Conservation (phyloP, 2,329 filamentous ascomycete genomes). For the Diaporthe sp. region DNA sequence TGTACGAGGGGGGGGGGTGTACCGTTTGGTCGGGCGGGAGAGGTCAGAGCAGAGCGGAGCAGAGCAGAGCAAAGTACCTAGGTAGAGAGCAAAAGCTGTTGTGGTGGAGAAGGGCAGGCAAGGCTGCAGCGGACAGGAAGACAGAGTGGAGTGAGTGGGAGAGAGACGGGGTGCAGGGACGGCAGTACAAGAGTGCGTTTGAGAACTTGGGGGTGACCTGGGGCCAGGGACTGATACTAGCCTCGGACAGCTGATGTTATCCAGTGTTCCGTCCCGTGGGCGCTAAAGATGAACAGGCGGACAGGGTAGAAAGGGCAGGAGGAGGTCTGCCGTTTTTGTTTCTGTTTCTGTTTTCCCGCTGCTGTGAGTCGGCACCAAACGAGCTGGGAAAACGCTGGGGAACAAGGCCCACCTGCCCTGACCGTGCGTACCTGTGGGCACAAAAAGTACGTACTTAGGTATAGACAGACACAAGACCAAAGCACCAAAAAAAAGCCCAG, state of each 20-base stretch:
- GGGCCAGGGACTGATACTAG: background rate
- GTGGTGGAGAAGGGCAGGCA: background rate
- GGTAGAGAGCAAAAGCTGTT: background rate
- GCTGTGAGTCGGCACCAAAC: background rate
- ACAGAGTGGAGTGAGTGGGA: background rate
- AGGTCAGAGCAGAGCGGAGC: background rate
- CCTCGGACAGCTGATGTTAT: conserved; percentile 1
- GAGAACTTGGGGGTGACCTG: background rate
- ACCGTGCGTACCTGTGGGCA: background rate
- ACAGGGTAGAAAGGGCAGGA: background rate
- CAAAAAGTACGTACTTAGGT: background rate
- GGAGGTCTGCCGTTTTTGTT: conserved; percentile 5
- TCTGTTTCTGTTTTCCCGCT: background rate
- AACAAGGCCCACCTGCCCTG: background rate
- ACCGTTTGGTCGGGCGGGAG: too few species aligned
- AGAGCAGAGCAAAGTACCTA: background rate
- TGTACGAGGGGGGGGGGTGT: too few species aligned
- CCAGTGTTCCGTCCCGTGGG: conserved; percentile 5
- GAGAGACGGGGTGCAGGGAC: background rate
- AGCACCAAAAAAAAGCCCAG: background rate
- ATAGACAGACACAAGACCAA: background rate
- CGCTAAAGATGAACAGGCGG: background rate
- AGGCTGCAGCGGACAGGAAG: conserved; percentile 3
- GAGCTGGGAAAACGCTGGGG: background rate
- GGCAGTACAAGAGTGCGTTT: background rate